phyloP scores from a whole-genome alignment of 176 grass and related monocot genomes.

The Aegilops bicornis region DNA sequence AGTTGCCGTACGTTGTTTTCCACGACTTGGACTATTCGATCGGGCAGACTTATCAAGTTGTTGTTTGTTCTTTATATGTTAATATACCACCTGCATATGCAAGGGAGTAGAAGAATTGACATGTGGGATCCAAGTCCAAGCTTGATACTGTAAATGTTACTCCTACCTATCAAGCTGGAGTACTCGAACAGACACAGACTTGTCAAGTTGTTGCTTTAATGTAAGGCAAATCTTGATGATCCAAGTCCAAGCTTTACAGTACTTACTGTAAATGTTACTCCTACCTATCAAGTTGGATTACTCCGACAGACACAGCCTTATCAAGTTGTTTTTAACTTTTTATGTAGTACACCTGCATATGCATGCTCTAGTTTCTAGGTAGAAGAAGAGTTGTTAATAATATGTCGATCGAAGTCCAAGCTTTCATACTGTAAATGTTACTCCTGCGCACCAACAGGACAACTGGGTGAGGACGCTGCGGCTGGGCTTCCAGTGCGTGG shows the following conservation, averaged over 20 bases:
- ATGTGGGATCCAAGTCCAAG: neutral
- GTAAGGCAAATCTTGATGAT: too few relatives aligned
- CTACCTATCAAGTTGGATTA: too few relatives aligned
- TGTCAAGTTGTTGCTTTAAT: neutral
- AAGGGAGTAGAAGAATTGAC: neutral
- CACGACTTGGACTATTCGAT: neutral
- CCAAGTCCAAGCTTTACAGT: neutral
- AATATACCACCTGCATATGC: neutral
- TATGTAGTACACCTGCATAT: neutral
- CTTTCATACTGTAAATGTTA: neutral
- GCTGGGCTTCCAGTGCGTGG: slow-evolving; percentile 69
- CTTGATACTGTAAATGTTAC: neutral
- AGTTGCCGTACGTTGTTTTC: neutral
- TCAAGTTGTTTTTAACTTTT: too few relatives aligned
- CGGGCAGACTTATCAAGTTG: neutral
- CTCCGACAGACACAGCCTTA: too few relatives aligned
- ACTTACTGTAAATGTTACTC: too few relatives aligned
- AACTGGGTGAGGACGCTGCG: slow-evolving; percentile 43
- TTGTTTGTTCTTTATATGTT: neutral
- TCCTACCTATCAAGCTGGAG: neutral
- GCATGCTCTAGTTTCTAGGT: neutral
- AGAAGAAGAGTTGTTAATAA: too few relatives aligned
- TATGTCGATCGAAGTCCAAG: neutral
- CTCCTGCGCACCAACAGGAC: slow-evolving; percentile 16
- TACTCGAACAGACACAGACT: neutral